phyloP scores from a whole-genome alignment of 177 flowering plant species.

The Vitis hybrid region DNA sequence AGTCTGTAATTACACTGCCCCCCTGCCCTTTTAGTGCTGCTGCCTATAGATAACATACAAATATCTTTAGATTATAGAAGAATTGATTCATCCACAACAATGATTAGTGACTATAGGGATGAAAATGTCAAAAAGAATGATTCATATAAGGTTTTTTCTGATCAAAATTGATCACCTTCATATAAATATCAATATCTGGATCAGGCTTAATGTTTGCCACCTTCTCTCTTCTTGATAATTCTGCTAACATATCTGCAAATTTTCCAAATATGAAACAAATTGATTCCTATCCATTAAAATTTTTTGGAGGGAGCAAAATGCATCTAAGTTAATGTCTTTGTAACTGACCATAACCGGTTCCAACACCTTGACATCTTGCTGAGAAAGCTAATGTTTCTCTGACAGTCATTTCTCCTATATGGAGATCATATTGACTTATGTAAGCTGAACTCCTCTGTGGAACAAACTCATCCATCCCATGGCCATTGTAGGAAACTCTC shows the following conservation, averaged over 20 bases:
- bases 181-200: conserved; percentile 76
- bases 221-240: conserved; percentile 85
- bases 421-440: conserved; percentile 77
- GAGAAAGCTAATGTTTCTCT: conserved; percentile 81
- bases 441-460: conserved; percentile 80
- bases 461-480: conserved; percentile 72
- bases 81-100: too few species aligned
- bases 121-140: too few species aligned
- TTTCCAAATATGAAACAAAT: neutral
- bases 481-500: conserved; percentile 69
- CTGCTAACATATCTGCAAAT: conserved; percentile 72
- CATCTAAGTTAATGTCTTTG: neutral
- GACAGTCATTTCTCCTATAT: conserved; percentile 76
- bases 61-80: neutral
- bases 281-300: neutral
- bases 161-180: conserved; percentile 56
- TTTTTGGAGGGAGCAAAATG: neutral
- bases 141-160: neutral
- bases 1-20: conserved; percentile 62
- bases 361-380: conserved; percentile 83
- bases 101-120: too few species aligned
- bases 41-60: conserved; percentile 40
- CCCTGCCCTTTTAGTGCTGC: conserved; percentile 65
- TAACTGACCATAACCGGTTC: conserved; percentile 56
- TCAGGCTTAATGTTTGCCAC: conserved; percentile 85